Evolutionary conservation across 169 alveolate genomes (phyloP), one percentile per base, ranked within the genome.

Genomic region (Theileria sp.): DNA sequence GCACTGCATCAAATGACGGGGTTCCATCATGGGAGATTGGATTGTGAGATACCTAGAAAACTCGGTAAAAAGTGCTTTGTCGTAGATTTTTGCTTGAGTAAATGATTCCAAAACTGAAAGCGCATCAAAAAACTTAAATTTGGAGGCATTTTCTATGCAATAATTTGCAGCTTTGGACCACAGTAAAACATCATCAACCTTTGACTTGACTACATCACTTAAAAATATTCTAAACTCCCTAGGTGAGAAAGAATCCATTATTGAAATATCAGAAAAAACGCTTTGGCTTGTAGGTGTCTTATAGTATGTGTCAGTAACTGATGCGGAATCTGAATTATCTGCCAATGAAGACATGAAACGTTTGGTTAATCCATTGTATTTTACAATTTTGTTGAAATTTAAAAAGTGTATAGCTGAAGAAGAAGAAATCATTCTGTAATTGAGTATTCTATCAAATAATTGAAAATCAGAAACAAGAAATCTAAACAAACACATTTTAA

Each of bases 41-140:
- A 84, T 79, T 12, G 86, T 69, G 79, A 91, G 80, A 26, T 79
- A 65, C 68, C 88, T 87, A 25, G 93, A 70, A 67, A 91, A 76
- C n/a, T 62, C 87, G 15, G 70, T 79, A 49, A 86, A 78, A 68
- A 91, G 69, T 17, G 58, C 60, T 36, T 79, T 73, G 66, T 91
- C 94, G 25, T 86, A 69, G 6, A 91, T 65, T 51, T 73, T 74
- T 74, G 75, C 90, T 32, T 86, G 71, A 19, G 87, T 90, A 64
- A 91, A 91, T 23, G 88, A 87, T 21, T 86, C 88, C 56, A 91
- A 64, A 12, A 91, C 85, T 26, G 66, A 54, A 38, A 87, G 26
- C 19, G 91, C 83, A 67, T 91, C 94, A 75, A 91, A 91, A 54
- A 81, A 87, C 72, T 91, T 91, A 83, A 91, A 91, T 10, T 87